Evolutionary conservation across 1,284 basidiomycete species (phyloP).

Genomic region (Naganishia cerealis): DNA sequence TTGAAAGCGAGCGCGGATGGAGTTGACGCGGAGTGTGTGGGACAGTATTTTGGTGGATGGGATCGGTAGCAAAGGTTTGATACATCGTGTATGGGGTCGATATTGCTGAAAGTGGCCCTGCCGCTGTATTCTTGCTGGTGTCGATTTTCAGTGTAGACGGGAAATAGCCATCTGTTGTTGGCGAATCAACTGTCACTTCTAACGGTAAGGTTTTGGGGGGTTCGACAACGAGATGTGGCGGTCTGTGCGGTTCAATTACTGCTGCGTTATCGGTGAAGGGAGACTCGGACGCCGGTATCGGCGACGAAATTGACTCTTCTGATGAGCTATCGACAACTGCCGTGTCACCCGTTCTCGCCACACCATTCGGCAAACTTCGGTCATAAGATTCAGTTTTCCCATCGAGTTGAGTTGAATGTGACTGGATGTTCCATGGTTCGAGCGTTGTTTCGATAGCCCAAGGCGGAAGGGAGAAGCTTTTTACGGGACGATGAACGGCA

Average conservation of each 20-base stretch:
- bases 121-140: background rate
- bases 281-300: constrained; percentile 1
- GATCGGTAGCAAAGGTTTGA: constrained; percentile 14
- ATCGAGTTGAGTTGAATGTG: background rate
- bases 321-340: background rate
- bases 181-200: background rate
- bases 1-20: constrained; percentile 41
- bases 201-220: background rate
- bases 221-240: background rate
- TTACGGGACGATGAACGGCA: constrained; percentile 4
- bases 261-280: constrained; percentile 24
- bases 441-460: background rate
- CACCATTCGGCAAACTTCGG: background rate
- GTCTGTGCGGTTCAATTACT: background rate
- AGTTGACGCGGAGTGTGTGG: constrained; percentile 24
- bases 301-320: background rate
- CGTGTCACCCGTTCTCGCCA: background rate
- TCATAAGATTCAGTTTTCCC: background rate
- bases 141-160: constrained; percentile 7
- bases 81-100: constrained; percentile 25
- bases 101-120: constrained; percentile 5
- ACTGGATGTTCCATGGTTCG: background rate
- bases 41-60: constrained; percentile 23
- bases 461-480: constrained; percentile 15
- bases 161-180: constrained; percentile 18